phyloP scores from a whole-genome alignment of 2,329 filamentous ascomycete species.

The Botrytis galanthina region DNA sequence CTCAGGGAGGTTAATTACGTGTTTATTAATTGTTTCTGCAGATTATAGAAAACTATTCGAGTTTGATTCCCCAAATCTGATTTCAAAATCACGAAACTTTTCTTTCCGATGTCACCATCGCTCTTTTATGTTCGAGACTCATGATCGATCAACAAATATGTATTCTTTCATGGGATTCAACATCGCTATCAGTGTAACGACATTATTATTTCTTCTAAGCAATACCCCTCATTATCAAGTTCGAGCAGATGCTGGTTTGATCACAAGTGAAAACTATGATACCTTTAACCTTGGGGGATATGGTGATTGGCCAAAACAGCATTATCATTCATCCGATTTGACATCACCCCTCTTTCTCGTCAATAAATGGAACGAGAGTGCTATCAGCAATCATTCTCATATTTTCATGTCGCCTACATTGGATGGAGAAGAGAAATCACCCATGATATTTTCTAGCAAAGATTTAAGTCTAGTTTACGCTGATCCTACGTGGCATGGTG shows the following conservation, averaged over 20 bases:
- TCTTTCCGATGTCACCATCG: conserved; percentile 17
- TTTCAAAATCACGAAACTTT: conserved; percentile 13
- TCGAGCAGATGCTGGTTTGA: conserved; percentile 4
- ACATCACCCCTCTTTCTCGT: conserved; percentile 13
- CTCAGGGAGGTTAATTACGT: not conserved
- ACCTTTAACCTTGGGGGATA: conserved; percentile 10
- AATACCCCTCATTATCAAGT: not conserved
- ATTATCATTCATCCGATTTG: conserved; percentile 9
- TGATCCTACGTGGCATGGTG: conserved; percentile 1
- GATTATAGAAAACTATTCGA: not conserved
- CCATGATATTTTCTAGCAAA: conserved; percentile 12
- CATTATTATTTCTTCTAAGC: not conserved
- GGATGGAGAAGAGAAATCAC: not conserved
- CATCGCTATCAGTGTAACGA: not conserved
- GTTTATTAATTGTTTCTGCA: not conserved
- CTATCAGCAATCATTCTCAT: conserved; percentile 11
- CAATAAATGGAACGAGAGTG: conserved; percentile 15
- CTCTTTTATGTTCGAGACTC: conserved; percentile 2
- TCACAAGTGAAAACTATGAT: conserved; percentile 9
- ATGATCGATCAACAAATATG: not conserved
- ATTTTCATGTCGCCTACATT: conserved; percentile 17
- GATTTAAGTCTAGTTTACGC: conserved; percentile 19
- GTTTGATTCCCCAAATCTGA: not conserved
- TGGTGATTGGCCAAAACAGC: conserved; percentile 9
- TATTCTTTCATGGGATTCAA: not conserved